Evolutionary conservation across 2,329 filamentous ascomycete species (phyloP).

Genomic region (Monosporascus sp.): DNA sequence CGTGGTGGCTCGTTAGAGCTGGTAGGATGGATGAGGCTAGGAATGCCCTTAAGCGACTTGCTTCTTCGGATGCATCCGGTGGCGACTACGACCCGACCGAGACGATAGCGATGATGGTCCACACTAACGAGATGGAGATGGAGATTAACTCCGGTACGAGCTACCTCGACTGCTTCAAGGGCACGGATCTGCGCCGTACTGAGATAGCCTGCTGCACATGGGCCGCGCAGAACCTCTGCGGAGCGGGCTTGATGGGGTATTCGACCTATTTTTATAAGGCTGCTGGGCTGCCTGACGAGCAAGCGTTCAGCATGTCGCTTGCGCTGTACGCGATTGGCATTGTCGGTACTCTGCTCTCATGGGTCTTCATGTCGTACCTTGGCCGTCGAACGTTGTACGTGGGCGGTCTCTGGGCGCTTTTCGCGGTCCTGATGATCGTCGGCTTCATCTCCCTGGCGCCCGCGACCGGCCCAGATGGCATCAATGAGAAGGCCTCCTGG

Average conservation of each 20-base stretch:
- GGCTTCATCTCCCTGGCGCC: constrained; percentile 28
- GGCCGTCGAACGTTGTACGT: constrained; percentile 32
- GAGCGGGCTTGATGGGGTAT: constrained; percentile 18
- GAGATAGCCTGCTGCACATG: constrained; percentile 24
- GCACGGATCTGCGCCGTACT: constrained; percentile 28
- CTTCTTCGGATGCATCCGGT: constrained; percentile 5
- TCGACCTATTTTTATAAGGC: constrained; percentile 26
- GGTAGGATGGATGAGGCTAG: constrained; percentile 25
- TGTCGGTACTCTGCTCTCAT: constrained; percentile 31
- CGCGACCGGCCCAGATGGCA: not conserved
- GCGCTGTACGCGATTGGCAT: constrained; percentile 29
- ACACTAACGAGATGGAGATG: constrained; percentile 32
- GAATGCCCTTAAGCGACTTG: constrained; percentile 22
- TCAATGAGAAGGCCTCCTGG: constrained; percentile 1
- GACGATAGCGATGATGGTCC: constrained; percentile 32
- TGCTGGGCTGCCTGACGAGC: constrained; percentile 17
- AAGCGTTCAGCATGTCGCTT: constrained; percentile 20
- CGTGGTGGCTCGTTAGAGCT: constrained; percentile 24
- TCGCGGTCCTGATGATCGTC: constrained; percentile 26
- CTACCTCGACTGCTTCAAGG: constrained; percentile 34
- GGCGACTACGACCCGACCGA: constrained; percentile 24
- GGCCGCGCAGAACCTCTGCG: constrained; percentile 15
- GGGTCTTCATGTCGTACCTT: constrained; percentile 25
- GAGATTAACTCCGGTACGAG: constrained; percentile 21
- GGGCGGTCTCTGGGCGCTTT: constrained; percentile 29